These are phyloP conservation scores for Radiomyces spectabilis DNA, from an alignment of 192 early-diverging fungal species.

Conservation along the genomic window DNA sequence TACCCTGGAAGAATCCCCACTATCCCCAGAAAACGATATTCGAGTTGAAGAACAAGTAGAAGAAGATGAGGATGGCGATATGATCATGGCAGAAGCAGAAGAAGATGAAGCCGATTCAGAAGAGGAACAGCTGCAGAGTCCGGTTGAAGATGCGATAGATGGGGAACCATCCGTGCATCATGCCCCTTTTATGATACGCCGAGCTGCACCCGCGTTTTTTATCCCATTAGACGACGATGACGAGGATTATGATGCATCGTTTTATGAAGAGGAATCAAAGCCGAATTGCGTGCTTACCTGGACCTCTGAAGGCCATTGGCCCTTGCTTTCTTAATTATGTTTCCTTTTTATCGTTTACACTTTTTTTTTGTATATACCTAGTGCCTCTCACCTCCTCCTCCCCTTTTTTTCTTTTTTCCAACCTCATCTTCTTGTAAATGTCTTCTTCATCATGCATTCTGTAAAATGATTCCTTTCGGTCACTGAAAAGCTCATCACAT, in stretches of 20 bases:
- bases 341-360: not conserved
- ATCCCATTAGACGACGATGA: not conserved
- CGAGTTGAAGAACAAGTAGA: not conserved
- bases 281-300: not conserved
- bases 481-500: too few species aligned
- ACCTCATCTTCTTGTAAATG: not conserved
- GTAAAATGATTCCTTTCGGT: too few species aligned
- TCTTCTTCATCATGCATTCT: not conserved
- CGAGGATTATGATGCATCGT: not conserved
- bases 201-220: not conserved
- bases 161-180: not conserved
- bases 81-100: not conserved
- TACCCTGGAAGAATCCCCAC: not conserved
- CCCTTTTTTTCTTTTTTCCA: not conserved
- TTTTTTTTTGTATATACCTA: not conserved
- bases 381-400: not conserved
- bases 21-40: not conserved
- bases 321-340: not conserved
- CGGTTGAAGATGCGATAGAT: not conserved
- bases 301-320: not conserved
- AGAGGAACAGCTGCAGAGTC: too few species aligned
- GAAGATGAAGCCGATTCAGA: constrained; percentile 1
- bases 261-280: not conserved
- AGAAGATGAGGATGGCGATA: not conserved
- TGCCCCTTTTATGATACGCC: not conserved